A percentile compares a stretch with the other conserved stretches of the same genome.
Evolutionary conservation across 225 moss, liverwort and hornwort species (phyloP).

Genomic region (Anthoceros angustus): DNA sequence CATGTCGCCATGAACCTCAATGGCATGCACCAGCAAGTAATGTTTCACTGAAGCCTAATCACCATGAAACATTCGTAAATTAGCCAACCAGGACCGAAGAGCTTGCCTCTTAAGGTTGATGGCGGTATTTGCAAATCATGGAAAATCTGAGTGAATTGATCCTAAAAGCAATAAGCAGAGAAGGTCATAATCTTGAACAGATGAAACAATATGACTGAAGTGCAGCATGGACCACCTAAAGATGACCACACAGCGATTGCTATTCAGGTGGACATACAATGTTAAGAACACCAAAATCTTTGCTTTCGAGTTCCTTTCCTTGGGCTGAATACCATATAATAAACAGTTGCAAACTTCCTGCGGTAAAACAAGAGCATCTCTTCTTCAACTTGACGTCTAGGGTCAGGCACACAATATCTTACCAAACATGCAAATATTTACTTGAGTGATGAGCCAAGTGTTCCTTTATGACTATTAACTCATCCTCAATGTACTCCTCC

Average conservation of each 20-base stretch:
- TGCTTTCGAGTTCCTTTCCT: constrained; percentile 51
- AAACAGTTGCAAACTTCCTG: constrained; percentile 45
- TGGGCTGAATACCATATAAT: constrained; percentile 65
- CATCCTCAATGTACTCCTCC: neutral
- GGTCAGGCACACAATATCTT: no score
- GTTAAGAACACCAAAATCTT: constrained; percentile 50
- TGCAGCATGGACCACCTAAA: no score
- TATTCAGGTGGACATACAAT: constrained; percentile 19
- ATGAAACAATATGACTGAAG: no score
- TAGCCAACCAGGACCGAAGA: neutral
- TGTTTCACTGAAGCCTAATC: neutral
- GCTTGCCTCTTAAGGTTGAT: neutral
- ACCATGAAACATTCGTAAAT: neutral
- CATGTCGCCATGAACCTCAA: neutral
- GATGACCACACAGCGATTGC: neutral
- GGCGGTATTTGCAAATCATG: neutral
- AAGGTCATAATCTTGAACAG: neutral
- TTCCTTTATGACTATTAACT: neutral
- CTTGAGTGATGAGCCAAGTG: neutral
- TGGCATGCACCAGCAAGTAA: neutral
- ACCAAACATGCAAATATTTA: neutral
- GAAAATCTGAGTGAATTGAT: neutral
- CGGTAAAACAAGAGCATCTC: neutral
- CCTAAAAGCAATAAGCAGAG: neutral
- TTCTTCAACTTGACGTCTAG: neutral